phyloP scores from a whole-genome alignment of 345 rosid species.

The Corchorus olitorius region DNA sequence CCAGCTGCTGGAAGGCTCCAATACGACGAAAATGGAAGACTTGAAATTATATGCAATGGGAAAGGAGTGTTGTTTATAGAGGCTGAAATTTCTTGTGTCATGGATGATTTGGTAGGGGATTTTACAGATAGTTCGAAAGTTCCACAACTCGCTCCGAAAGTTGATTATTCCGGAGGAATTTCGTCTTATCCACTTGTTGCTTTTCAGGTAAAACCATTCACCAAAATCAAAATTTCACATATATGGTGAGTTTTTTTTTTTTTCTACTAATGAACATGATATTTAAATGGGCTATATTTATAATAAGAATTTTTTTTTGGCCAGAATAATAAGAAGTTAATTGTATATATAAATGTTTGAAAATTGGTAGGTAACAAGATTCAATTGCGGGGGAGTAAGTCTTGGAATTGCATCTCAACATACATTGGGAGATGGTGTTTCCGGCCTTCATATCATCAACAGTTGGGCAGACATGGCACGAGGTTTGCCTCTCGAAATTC shows the following conservation, averaged over 20 bases:
- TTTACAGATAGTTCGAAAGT: slow-evolving; percentile 12
- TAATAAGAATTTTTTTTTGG: too few species aligned
- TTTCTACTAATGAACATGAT: too few species aligned
- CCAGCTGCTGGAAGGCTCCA: slow-evolving; percentile 34
- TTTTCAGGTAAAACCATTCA: slow-evolving; percentile 21
- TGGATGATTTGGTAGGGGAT: slow-evolving; percentile 29
- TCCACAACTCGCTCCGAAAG: slow-evolving; percentile 17
- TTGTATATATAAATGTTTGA: background rate
- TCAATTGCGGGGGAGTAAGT: slow-evolving; percentile 35
- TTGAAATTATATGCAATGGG: slow-evolving; percentile 31
- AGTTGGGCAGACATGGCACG: slow-evolving; percentile 33
- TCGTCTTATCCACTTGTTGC: slow-evolving; percentile 28
- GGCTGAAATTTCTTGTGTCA: slow-evolving; percentile 25
- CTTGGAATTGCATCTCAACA: slow-evolving; percentile 31
- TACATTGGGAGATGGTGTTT: slow-evolving; percentile 25
- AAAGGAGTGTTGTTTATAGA: slow-evolving; percentile 29
- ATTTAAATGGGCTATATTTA: too few species aligned
- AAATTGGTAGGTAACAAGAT: slow-evolving; percentile 24
- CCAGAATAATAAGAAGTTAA: background rate
- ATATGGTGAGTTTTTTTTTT: too few species aligned
- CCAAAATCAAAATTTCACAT: too few species aligned
- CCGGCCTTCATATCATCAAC: slow-evolving; percentile 23
- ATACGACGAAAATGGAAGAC: slow-evolving; percentile 27
- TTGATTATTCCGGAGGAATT: slow-evolving; percentile 22
- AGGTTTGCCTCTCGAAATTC: slow-evolving; percentile 7